These are phyloP conservation scores for Hypoxylon subgilvum DNA, from an alignment of 495 filamentous ascomycete genomes.

Conservation along the genomic window DNA sequence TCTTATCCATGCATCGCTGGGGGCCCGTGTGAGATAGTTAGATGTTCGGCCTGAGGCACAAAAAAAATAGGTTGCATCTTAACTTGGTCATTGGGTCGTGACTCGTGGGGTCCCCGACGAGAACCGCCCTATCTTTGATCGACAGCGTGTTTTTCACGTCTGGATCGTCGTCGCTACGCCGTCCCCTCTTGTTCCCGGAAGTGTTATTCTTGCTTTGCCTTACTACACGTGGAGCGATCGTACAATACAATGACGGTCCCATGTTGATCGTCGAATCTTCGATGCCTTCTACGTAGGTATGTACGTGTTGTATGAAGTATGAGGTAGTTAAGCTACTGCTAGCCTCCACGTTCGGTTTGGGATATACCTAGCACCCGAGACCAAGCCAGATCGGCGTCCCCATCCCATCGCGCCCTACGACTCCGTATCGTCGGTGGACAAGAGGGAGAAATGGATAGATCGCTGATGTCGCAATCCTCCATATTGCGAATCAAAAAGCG, in stretches of 20 bases:
- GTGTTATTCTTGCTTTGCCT: slow-evolving; percentile 16
- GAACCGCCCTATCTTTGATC: slow-evolving; percentile 4
- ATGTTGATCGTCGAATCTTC: slow-evolving; percentile 35
- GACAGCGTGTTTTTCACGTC: slow-evolving; percentile 27
- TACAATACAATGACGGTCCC: slow-evolving; percentile 7
- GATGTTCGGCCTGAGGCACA: too few relatives aligned
- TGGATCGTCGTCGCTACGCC: slow-evolving; percentile 22
- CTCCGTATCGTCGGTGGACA: not conserved
- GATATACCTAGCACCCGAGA: too few relatives aligned
- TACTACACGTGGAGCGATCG: slow-evolving; percentile 20
- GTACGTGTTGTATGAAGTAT: slow-evolving; percentile 4
- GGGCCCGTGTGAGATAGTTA: slow-evolving; percentile 8
- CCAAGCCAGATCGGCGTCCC: slow-evolving; percentile 18
- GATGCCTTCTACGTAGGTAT: slow-evolving; percentile 11
- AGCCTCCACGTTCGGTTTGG: not conserved
- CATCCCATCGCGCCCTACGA: not conserved
- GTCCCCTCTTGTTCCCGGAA: slow-evolving; percentile 34
- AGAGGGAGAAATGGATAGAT: slow-evolving; percentile 6
- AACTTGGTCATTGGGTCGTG: slow-evolving; percentile 34
- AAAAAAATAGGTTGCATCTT: slow-evolving; percentile 21
- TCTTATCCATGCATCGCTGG: slow-evolving; percentile 16
- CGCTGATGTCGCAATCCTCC: slow-evolving; percentile 10
- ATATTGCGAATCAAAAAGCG: slow-evolving; percentile 6
- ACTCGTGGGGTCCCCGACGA: slow-evolving; percentile 34
- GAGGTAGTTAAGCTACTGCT: not conserved